phyloP scores from a whole-genome alignment of 106 monocot genomes.

The Dendrobium officinale region DNA sequence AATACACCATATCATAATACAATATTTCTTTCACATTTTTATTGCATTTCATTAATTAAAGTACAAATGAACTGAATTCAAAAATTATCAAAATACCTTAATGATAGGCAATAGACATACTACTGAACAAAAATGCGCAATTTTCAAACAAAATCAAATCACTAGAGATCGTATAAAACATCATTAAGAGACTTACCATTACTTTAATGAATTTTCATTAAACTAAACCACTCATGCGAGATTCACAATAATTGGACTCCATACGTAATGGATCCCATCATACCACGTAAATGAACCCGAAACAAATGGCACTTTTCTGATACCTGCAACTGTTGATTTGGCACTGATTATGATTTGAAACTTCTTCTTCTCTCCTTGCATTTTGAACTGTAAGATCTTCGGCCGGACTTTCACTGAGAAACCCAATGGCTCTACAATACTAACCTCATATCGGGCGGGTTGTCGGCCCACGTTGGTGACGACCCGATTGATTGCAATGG shows the following conservation, averaged over 20 bases:
- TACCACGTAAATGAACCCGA: constrained; percentile 60
- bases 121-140: too few relatives aligned
- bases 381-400: constrained; percentile 25
- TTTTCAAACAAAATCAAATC: too few relatives aligned
- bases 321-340: not conserved
- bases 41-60: too few relatives aligned
- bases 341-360: constrained; percentile 31
- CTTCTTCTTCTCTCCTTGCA: constrained; percentile 36
- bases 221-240: not conserved
- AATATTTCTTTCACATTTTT: too few relatives aligned
- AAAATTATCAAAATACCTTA: too few relatives aligned
- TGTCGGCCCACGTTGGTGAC: constrained; percentile 64
- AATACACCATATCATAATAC: too few relatives aligned
- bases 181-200: too few relatives aligned
- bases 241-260: constrained; percentile 64
- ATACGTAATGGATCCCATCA: constrained; percentile 57
- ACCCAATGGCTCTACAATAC: constrained; percentile 31
- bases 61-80: too few relatives aligned
- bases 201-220: too few relatives aligned
- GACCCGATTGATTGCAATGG: constrained; percentile 31
- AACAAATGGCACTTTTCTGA: constrained; percentile 10
- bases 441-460: constrained; percentile 32
- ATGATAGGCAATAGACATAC: too few relatives aligned
- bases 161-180: too few relatives aligned
- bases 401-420: constrained; percentile 42